Evolutionary conservation across 2,329 filamentous ascomycete genomes (phyloP), one percentile per base, ranked within the genome.

Genomic region (Cladosporium halotolerans): DNA sequence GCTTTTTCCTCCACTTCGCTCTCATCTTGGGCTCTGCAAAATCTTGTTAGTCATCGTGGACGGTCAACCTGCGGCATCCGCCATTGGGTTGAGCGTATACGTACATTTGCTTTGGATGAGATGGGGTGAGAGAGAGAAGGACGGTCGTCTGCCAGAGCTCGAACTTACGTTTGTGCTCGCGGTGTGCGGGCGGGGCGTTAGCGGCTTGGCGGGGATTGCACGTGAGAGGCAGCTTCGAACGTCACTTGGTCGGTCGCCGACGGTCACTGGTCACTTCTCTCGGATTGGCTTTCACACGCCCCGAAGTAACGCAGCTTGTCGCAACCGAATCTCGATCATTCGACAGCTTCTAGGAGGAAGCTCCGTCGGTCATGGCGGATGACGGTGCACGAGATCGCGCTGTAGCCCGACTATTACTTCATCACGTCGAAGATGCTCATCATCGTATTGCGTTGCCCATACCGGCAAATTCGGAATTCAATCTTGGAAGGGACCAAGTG

Each of bases 1-100:
- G 85, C 92, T 99, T 99, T 88, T 99, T 99, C 84, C 92, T 93
- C 93, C 93, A 97, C 84, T 97, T 97, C 75, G 90, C 91, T 93
- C 92, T 86, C 83, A 86, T 85, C 75, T 75, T 60, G 62, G 62
- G 60, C 59, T 61, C 55, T 55, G 60, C 39, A 58, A 16, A 14
- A 7, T 11, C 5, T 36, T 46, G 31, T 53, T 34, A 47, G 43
- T 18, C 19, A 44, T 18, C 42, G 18, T 9, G 33, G 1, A 11
- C 31, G 36, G 42, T 23, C 6, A 19, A 28, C 9, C 9, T 14
- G 42, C 19, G n/a, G 34, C 44, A n/a, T 11, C 9, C 5, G 48
- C 40, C 48, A 44, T 44, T 31, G 40, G 39, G 39, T 5, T 40
- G 18, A 51, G 40, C 48, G 9, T 38, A 38, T 51, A 53, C 51